Evolutionary conservation across 441 rosid genomes (phyloP).

Genomic region (Pelargonium citronellum): DNA sequence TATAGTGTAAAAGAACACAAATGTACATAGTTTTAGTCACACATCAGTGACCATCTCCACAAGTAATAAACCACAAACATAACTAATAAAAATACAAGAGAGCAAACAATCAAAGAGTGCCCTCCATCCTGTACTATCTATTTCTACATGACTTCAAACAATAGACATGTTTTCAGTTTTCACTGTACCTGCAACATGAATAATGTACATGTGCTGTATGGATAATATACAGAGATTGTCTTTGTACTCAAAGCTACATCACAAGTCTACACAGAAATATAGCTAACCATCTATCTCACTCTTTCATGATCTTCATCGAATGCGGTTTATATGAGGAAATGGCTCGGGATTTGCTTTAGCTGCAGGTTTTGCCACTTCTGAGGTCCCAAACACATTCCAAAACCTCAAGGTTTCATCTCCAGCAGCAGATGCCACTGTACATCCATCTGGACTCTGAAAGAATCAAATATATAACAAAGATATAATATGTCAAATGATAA

Average conservation of each 20-base stretch:
- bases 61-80: too few species aligned
- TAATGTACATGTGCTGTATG: too few species aligned
- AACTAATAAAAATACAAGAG: too few species aligned
- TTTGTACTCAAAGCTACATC: neutral
- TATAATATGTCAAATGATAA: neutral
- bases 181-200: too few species aligned
- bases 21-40: too few species aligned
- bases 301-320: conserved; percentile 27
- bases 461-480: neutral
- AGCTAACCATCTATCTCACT: neutral
- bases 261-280: neutral
- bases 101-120: too few species aligned
- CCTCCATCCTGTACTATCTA: too few species aligned
- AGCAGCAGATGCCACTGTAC: conserved; percentile 39
- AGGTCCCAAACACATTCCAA: conserved; percentile 43
- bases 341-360: conserved; percentile 29
- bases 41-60: too few species aligned
- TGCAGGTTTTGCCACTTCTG: conserved; percentile 28
- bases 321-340: conserved; percentile 28
- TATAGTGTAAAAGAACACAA: too few species aligned
- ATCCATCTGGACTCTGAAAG: conserved; percentile 40
- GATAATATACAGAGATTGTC: neutral
- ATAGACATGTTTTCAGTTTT: too few species aligned
- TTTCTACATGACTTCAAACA: too few species aligned
- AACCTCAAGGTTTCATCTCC: conserved; percentile 38